Evolutionary conservation across 179 eudicot species (phyloP).

Genomic region (Heliamphora pulchella): DNA sequence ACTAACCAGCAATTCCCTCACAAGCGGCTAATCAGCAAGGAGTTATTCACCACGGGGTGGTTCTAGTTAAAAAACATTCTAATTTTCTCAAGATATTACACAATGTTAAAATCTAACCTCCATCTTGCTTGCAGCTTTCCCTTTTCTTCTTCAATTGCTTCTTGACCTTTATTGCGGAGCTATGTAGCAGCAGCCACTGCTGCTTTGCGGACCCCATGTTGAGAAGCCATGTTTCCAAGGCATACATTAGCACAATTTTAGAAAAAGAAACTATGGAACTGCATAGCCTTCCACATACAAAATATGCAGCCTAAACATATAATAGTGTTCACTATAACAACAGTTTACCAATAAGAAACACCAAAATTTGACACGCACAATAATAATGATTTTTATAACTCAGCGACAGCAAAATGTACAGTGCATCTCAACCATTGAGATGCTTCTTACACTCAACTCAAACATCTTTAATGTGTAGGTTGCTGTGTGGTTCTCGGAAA

Average conservation of each 20-base stretch:
- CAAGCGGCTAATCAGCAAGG: background rate
- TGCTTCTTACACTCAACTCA: too few species aligned
- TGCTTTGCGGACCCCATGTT: background rate
- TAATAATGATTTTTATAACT: too few species aligned
- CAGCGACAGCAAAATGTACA: too few species aligned
- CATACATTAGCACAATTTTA: background rate
- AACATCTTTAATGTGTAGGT: too few species aligned
- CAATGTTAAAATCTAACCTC: background rate
- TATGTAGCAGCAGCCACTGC: background rate
- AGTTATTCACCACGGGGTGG: background rate
- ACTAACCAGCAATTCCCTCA: background rate
- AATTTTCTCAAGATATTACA: background rate
- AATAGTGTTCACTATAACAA: too few species aligned
- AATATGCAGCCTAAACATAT: too few species aligned
- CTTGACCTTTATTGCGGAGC: background rate
- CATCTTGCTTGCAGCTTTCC: background rate
- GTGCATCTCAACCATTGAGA: too few species aligned
- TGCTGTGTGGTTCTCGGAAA: too few species aligned
- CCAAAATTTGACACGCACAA: too few species aligned
- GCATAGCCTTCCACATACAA: background rate
- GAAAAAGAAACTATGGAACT: background rate
- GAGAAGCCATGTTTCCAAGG: background rate
- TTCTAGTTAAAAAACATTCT: background rate
- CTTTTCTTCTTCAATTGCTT: background rate
- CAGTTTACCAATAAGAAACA: too few species aligned